Base-by-base conservation (phyloP, 2,329 filamentous ascomycete genomes). In the Verticillium nubilum region DNA sequence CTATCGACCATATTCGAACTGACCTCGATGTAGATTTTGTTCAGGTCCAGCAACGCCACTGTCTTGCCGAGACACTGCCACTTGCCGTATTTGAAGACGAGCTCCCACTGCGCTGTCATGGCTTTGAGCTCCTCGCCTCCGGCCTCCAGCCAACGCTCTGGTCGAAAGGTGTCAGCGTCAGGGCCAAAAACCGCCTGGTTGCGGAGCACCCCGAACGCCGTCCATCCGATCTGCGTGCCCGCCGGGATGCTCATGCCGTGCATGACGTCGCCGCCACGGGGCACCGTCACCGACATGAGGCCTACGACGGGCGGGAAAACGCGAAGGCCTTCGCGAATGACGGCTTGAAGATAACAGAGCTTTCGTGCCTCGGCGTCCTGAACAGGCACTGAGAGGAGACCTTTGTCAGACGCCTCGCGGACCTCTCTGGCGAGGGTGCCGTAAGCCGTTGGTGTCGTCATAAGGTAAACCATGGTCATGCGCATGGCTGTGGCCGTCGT, bases 401-500 rank as follows among this genome's bases (percentile, higher is more conserved):
- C 66, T 5, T 64, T 63, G 23, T 58, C 42, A 29, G 62, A 60
- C 3, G 69, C 68, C 0, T 66, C 59, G 47, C 81, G 76, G 27
- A 85, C 75, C 62, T 87, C 84, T 0, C 64, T 63, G 35, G 79
- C 77, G 0, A 87, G 71, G 4, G 75, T 76, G 2, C 64, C 56
- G 58, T 82, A 80, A 0, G 80, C 74, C 0, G 72, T 69, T 0
- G 82, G 81, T 35, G 77, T 79, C 0, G 76, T 81, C 5, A 81
- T 74, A 56, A 86, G 69, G 64, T 81, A 77, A 13, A 86, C 73
- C 54, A 86, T 62, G 0, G 76, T 79, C 13, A 77, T 72, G 1
- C 83, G 78, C 31, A 78, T 70, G 1, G 67, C 69, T 0, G 66
- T 70, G 1, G 74, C 69, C 2, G 69, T 68, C 7, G 75, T 75